Evolutionary conservation across 352 stramenopile species (phyloP).

Genomic region (Phytophthora vignae): DNA sequence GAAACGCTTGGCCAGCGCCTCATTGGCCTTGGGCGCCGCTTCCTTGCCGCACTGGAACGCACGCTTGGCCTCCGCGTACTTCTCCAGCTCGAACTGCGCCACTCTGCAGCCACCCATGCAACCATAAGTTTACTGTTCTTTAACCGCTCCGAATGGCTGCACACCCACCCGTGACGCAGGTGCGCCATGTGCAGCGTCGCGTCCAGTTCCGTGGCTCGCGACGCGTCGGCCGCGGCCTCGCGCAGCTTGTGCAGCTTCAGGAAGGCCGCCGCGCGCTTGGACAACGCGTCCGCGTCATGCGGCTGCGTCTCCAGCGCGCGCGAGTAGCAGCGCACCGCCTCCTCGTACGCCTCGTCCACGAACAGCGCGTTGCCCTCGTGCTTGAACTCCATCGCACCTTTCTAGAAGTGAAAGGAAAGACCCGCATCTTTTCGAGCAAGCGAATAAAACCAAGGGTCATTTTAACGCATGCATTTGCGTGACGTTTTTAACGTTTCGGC

Average conservation of each 20-base stretch:
- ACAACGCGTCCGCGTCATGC: slow-evolving; percentile 58
- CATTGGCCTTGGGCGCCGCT: slow-evolving; percentile 30
- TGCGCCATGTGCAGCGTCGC: slow-evolving; percentile 61
- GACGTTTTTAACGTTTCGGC: too few relatives aligned
- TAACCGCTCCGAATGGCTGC: neutral
- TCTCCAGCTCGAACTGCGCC: slow-evolving; percentile 85
- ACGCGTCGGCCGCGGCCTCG: slow-evolving; percentile 64
- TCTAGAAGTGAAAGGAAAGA: slow-evolving; percentile 9
- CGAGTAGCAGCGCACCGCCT: slow-evolving; percentile 66
- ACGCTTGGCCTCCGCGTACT: slow-evolving; percentile 69
- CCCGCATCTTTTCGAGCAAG: slow-evolving; percentile 1
- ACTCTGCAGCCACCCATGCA: slow-evolving; percentile 42
- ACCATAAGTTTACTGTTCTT: neutral
- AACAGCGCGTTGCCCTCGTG: slow-evolving; percentile 83
- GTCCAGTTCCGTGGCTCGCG: slow-evolving; percentile 60
- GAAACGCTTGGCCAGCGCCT: slow-evolving; percentile 62
- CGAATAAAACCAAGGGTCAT: too few relatives aligned
- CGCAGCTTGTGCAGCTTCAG: slow-evolving; percentile 73
- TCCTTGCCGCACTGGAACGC: slow-evolving; percentile 68
- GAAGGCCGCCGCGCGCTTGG: slow-evolving; percentile 73
- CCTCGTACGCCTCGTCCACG: slow-evolving; percentile 83
- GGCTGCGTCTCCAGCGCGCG: slow-evolving; percentile 47
- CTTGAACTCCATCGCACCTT: slow-evolving; percentile 69
- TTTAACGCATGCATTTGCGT: too few relatives aligned
- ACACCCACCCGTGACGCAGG: slow-evolving; percentile 74